Evolutionary conservation across 805 yeast genomes (phyloP).

Genomic region (Starmera pachycereana): DNA sequence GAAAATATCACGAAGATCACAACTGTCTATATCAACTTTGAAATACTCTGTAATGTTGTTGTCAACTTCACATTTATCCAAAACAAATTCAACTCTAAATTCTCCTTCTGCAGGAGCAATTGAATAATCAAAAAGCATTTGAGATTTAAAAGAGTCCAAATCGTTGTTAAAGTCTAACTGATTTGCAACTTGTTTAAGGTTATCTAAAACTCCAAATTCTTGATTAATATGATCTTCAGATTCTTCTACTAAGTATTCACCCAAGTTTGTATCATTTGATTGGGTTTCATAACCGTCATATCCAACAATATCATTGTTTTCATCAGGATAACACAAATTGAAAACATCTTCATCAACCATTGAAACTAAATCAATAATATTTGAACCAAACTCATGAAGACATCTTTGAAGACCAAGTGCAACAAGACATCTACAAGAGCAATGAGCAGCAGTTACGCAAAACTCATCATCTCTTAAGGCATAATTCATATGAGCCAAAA

Average conservation of each 20-base stretch:
- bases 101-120: constrained; percentile 1
- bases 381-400: not conserved
- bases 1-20: constrained; percentile 15
- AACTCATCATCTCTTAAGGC: not conserved
- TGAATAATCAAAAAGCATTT: constrained; percentile 7
- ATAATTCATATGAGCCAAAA: not conserved
- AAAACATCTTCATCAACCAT: constrained; percentile 1
- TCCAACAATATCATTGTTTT: no score
- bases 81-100: constrained; percentile 3
- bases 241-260: no score
- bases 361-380: not conserved
- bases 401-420: not conserved
- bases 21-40: constrained; percentile 12
- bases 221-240: constrained; percentile 7
- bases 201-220: constrained; percentile 4
- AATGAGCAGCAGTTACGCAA: constrained; percentile 4
- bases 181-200: constrained; percentile 7
- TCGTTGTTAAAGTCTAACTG: constrained; percentile 6
- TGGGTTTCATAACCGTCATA: not conserved
- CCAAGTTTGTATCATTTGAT: not conserved
- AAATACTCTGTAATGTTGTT: constrained; percentile 7
- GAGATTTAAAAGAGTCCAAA: constrained; percentile 8
- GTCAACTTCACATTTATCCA: constrained; percentile 14
- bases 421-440: constrained; percentile 7
- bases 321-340: not conserved